Base-by-base conservation (phyloP, 148 eudicot species). In the Fallopia convolvulus region DNA sequence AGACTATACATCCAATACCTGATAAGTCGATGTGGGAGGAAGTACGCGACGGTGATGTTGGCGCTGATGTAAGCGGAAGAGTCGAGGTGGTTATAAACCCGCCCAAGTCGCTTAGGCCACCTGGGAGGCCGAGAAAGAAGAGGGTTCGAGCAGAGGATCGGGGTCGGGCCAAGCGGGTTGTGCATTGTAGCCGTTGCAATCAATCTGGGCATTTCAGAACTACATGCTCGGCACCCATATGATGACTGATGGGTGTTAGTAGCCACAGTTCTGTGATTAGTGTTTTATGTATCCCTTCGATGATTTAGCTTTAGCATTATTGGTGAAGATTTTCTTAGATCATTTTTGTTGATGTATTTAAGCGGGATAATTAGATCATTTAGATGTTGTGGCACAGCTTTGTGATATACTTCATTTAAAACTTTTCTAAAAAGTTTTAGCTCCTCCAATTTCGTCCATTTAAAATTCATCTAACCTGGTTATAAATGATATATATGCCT, bases 171-270 rank as follows among this genome's bases (percentile, higher is more conserved):
- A 88, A 86, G 71, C 78, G 89, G 53, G 84, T 88, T 70, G 91
- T 88, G 74, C 89, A 88, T 72, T 88, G 91, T 65, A 88, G 91
- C 75, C 86, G 87, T 3, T 88, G 91, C 83, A 88, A 88, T 78
- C 91, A 88, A 65, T 86, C 89, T 2, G 91, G 91, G n/a, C 91
- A 88, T 71, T 88, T 88, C 81, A 85, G 91, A 79, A 88, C 89
- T 4, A 88, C 89, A 2, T 88, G 91, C 76, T 80, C 89, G 26
- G 84, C 89, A 71, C 88, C 88, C 30, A 66, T 86, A 30, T 85
- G 78, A 78, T 5, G 47, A 44, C n/a, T n/a, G n/a, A n/a, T n/a
- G n/a, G n/a, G 30, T 17, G 23, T 41, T 20, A 70, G 48, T 40
- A 20, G 48, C 74, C 46, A 12, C 49, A 40, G 1, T 0, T 39